Evolutionary conservation across 176 grass and related monocot genomes (phyloP).

Genomic region (Stipa capillata): DNA sequence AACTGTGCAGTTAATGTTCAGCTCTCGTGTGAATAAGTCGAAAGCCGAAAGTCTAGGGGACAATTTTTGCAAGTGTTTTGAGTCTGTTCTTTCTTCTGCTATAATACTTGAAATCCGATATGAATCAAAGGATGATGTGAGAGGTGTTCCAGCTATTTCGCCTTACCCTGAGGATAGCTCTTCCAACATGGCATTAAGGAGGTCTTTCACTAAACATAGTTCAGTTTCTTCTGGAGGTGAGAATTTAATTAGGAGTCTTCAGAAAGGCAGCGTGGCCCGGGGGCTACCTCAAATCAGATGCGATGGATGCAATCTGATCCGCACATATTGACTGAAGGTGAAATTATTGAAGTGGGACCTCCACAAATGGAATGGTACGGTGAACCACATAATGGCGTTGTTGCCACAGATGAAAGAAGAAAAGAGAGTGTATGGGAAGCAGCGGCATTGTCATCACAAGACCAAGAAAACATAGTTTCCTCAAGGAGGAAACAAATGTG

Average conservation of each 20-base stretch:
- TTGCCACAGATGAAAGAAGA: slow-evolving; percentile 22
- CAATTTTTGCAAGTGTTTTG: slow-evolving; percentile 90
- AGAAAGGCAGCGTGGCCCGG: slow-evolving; percentile 22
- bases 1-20: slow-evolving; percentile 75
- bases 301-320: slow-evolving; percentile 73
- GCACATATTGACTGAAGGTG: slow-evolving; percentile 90
- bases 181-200: slow-evolving; percentile 47
- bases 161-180: slow-evolving; percentile 26
- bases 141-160: slow-evolving; percentile 26
- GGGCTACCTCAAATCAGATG: slow-evolving; percentile 35
- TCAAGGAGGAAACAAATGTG: slow-evolving; percentile 14
- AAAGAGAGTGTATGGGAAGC: not conserved
- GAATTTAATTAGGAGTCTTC: slow-evolving; percentile 42
- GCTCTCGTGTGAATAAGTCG: slow-evolving; percentile 48
- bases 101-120: slow-evolving; percentile 88
- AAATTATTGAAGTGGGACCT: slow-evolving; percentile 67
- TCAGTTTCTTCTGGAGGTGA: slow-evolving; percentile 50
- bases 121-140: slow-evolving; percentile 38
- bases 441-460: slow-evolving; percentile 23
- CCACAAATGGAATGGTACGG: slow-evolving; percentile 27
- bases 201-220: slow-evolving; percentile 56
- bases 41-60: slow-evolving; percentile 77
- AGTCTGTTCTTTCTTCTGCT: slow-evolving; percentile 69
- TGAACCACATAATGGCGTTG: slow-evolving; percentile 8
- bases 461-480: slow-evolving; percentile 20